Conservation (phyloP, 106 monocot species). For the Posidonia australis region DNA sequence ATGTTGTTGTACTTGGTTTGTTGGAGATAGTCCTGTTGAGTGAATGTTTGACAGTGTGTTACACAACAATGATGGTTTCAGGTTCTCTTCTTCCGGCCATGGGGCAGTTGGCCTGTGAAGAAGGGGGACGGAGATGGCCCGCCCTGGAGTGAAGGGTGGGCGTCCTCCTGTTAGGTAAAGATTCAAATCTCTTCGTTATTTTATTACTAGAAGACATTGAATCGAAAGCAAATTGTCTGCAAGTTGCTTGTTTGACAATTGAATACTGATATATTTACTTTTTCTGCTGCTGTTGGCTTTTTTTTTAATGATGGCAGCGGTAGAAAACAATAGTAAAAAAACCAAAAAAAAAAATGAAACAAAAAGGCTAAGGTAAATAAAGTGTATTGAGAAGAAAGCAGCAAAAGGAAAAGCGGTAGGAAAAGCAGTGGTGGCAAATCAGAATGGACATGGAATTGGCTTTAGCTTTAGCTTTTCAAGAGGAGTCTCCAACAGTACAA, state of each 20-base stretch:
- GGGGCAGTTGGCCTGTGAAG: conserved; percentile 19
- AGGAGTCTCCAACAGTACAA: background rate
- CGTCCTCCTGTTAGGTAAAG: background rate
- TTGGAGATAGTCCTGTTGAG: too few species aligned
- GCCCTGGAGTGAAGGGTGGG: background rate
- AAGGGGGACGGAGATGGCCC: background rate
- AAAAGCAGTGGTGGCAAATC: background rate
- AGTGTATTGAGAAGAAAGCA: conserved; percentile 6
- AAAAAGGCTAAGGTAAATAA: conserved; percentile 10
- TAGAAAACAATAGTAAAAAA: background rate
- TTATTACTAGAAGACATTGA: too few species aligned
- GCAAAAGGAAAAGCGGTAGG: background rate
- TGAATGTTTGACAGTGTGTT: too few species aligned
- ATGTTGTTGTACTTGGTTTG: background rate
- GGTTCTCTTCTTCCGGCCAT: conserved; percentile 31
- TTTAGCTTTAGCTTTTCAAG: background rate
- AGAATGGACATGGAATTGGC: background rate
- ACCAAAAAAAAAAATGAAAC: background rate
- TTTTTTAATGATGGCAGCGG: background rate
- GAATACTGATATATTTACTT: background rate
- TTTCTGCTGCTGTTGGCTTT: background rate
- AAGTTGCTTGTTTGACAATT: background rate
- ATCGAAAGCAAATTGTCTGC: too few species aligned
- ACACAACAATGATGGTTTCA: background rate
- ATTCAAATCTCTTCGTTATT: background rate